Conservation (phyloP, 352 stramenopile genomes). For the Phytophthora pluvialis region DNA sequence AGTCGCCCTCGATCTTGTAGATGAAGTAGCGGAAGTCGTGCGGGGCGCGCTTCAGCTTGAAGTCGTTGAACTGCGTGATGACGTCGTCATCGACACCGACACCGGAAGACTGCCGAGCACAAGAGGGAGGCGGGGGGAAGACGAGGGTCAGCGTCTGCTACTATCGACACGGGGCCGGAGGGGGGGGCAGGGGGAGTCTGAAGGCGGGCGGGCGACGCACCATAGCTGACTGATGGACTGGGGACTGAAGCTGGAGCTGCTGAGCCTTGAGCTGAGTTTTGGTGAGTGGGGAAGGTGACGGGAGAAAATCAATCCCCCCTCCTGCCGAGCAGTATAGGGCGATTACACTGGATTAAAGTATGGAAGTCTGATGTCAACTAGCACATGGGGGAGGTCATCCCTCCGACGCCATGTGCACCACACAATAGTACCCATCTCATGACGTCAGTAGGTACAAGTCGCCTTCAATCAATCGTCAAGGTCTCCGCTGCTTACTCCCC, state of each 20-base stretch:
- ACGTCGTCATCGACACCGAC: conserved; percentile 94
- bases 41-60: conserved; percentile 94
- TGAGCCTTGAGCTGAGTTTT: conserved; percentile 39
- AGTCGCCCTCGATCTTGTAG: conserved; percentile 95
- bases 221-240: conserved; percentile 31
- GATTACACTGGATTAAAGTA: conserved; percentile 34
- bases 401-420: conserved; percentile 19
- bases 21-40: conserved; percentile 96
- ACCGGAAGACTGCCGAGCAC: conserved; percentile 85
- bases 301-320: conserved; percentile 28
- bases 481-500: not conserved
- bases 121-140: not conserved
- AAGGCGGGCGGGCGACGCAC: conserved; percentile 14
- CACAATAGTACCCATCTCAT: conserved; percentile 27
- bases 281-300: conserved; percentile 27
- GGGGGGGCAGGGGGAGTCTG: not conserved
- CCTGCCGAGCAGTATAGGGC: not conserved
- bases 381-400: conserved; percentile 2
- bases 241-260: conserved; percentile 13
- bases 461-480: not conserved
- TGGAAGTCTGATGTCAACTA: conserved; percentile 33
- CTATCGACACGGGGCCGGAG: not conserved
- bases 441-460: conserved; percentile 19
- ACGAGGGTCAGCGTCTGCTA: conserved; percentile 4
- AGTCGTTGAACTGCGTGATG: conserved; percentile 94